These are phyloP conservation scores for Eutrema yunnanense DNA, from an alignment of 345 rosid species.

Conservation along the genomic window DNA sequence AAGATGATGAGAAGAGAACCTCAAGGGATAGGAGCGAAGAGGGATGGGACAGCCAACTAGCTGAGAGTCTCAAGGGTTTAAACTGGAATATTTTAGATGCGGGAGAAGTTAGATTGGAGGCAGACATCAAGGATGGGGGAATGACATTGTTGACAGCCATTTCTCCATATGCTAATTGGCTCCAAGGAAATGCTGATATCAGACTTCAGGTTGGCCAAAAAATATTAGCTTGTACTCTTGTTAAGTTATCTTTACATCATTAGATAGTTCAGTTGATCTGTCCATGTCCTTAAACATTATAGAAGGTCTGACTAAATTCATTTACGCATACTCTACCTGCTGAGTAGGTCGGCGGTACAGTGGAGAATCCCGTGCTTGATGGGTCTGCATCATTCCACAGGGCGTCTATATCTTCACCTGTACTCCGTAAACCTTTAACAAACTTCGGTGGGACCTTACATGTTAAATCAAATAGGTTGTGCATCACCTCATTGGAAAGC, in stretches of 20 bases:
- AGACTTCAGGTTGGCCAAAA: constrained; percentile 64
- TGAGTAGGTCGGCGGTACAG: constrained; percentile 88
- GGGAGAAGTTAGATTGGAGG: constrained; percentile 93
- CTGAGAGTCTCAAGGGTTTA: constrained; percentile 83
- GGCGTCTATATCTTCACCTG: constrained; percentile 89
- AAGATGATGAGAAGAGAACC: constrained; percentile 52
- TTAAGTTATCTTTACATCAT: background rate
- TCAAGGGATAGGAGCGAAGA: constrained; percentile 78
- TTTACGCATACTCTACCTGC: constrained; percentile 4
- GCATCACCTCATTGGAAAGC: constrained; percentile 76
- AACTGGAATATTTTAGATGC: constrained; percentile 88
- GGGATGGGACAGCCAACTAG: constrained; percentile 78
- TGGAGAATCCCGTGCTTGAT: constrained; percentile 83
- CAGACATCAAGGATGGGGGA: constrained; percentile 96
- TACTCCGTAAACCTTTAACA: constrained; percentile 80
- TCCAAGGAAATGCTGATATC: constrained; percentile 89
- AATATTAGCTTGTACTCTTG: background rate
- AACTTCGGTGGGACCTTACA: constrained; percentile 81
- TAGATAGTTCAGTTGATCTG: background rate
- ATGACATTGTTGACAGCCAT: constrained; percentile 93
- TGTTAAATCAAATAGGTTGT: constrained; percentile 84
- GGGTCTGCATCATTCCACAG: constrained; percentile 90
- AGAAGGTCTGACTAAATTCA: background rate
- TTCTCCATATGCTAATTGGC: constrained; percentile 89
- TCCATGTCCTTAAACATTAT: background rate